Percentiles rank a stretch among this genome's conserved stretches.
Conservation (phyloP, 164 flowering plant genomes). For the Nymphaea colorata region DNA sequence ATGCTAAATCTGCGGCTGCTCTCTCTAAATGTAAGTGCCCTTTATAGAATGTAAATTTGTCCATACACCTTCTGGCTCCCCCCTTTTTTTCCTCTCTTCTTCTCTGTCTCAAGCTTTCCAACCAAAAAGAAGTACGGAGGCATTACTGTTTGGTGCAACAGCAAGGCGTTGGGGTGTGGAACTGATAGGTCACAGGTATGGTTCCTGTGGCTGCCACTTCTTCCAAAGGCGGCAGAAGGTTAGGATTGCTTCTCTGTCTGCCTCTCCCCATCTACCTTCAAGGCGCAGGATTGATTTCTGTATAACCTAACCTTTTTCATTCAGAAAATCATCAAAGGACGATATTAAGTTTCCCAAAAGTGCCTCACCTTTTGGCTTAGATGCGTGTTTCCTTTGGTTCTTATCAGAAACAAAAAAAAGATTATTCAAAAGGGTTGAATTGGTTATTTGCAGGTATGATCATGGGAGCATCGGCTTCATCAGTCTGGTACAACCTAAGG, state of each 20-base stretch:
- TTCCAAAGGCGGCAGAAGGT: too few relatives aligned
- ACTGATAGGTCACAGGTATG: too few relatives aligned
- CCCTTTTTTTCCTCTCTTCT: not conserved
- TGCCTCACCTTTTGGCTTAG: too few relatives aligned
- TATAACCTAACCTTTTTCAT: too few relatives aligned
- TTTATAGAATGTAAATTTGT: not conserved
- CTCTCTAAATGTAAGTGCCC: constrained; percentile 71
- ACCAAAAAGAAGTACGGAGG: not conserved
- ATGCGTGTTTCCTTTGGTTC: too few relatives aligned
- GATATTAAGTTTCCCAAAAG: not conserved
- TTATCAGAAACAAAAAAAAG: not conserved
- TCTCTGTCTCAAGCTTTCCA: not conserved
- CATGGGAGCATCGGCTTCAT: constrained; percentile 86
- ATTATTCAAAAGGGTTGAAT: not conserved
- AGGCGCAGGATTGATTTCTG: too few relatives aligned
- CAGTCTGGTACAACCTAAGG: constrained; percentile 90
- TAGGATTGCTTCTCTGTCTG: too few relatives aligned
- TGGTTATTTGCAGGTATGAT: constrained; percentile 66
- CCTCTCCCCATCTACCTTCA: too few relatives aligned
- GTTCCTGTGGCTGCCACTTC: too few relatives aligned
- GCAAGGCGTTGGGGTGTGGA: too few relatives aligned
- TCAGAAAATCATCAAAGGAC: not conserved
- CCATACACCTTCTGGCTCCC: too few relatives aligned
- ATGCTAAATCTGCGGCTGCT: constrained; percentile 96
- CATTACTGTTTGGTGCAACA: not conserved